Base-by-base conservation (phyloP, 345 rosid species). In the Cardamine resedifolia region DNA sequence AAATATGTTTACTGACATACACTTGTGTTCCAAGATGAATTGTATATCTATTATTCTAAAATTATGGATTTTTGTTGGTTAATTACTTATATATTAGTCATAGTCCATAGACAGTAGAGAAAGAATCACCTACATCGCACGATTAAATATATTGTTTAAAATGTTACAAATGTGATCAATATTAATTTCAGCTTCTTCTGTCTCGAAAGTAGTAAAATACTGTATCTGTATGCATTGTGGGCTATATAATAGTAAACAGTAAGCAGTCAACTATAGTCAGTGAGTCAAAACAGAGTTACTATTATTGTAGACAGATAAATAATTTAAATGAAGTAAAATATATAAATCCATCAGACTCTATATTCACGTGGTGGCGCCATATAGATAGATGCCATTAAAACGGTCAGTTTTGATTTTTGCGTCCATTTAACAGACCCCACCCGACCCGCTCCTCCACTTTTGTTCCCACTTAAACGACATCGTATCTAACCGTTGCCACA, bases 401-500 rank as follows among this genome's bases (percentile, higher is more conserved):
- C 80, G 80, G 80, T 66, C 33, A 72, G 64, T 77, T 64, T 70
- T 48, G 76, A 60, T 59, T 38, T 43, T 69, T 27, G 66, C 72
- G 70, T 66, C 79, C 50, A 66, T 23, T 33, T 26, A 1, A 70
- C 9, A 56, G 78, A 64, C 64, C 80, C 77, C 67, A 80, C 69
- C 51, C 74, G 78, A 81, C 77, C 72, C 34, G 61, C 75, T 34
- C 71, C 66, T 49, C 5, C 68, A 2, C 43, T 28, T 26, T 38
- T 48, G 31, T 21, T 49, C 18, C 51, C 60, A 61, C 53, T 6
- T n/a, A 28, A 11, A 55, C 74, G 79, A 18, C 79, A 7, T 24
- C 56, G 71, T 47, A 6, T 2, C 47, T 79, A 74, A 81, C 85
- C 85, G 86, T 83, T 85, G 31, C 18, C 55, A 56, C 64, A 34